Conservation (phyloP, 495 filamentous ascomycete genomes). For the Aspergillus baeticus region DNA sequence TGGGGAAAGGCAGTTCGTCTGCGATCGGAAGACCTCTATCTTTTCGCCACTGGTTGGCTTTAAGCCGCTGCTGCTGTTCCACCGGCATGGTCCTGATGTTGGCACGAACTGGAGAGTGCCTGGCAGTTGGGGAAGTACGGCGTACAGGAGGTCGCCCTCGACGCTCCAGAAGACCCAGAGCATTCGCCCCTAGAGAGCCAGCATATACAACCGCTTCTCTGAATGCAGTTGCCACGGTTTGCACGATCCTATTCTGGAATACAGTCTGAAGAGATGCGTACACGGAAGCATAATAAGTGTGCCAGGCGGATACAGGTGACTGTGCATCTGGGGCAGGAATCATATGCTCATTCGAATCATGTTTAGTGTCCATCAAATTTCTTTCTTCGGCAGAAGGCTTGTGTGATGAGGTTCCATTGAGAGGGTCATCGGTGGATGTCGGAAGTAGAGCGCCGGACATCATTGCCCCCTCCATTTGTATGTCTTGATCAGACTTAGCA, state of each 20-base stretch:
- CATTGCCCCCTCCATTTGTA: background rate
- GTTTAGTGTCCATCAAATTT: too few relatives aligned
- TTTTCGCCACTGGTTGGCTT: slow-evolving; percentile 14
- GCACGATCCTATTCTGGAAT: background rate
- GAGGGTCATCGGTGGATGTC: background rate
- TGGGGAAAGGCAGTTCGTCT: slow-evolving; percentile 15
- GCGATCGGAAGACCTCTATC: slow-evolving; percentile 9
- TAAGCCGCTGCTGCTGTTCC: slow-evolving; percentile 15
- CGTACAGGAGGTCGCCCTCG: background rate
- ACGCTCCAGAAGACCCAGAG: background rate
- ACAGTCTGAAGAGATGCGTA: slow-evolving; percentile 4
- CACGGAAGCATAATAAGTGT: background rate
- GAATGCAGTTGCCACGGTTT: slow-evolving; percentile 8
- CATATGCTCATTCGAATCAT: too few relatives aligned
- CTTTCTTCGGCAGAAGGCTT: background rate
- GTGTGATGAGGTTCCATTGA: background rate
- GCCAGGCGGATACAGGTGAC: background rate
- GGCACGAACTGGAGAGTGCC: slow-evolving; percentile 8
- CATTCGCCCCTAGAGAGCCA: slow-evolving; percentile 8
- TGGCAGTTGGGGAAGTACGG: background rate
- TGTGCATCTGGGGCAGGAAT: background rate
- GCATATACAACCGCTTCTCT: slow-evolving; percentile 8
- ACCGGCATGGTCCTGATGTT: slow-evolving; percentile 10
- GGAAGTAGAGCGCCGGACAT: slow-evolving; percentile 13
- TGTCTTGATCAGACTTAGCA: background rate